Evolutionary conservation across 768 basidiomycete genomes (phyloP), one percentile per base, ranked within the genome.

Genomic region (Termitomyces sp.): DNA sequence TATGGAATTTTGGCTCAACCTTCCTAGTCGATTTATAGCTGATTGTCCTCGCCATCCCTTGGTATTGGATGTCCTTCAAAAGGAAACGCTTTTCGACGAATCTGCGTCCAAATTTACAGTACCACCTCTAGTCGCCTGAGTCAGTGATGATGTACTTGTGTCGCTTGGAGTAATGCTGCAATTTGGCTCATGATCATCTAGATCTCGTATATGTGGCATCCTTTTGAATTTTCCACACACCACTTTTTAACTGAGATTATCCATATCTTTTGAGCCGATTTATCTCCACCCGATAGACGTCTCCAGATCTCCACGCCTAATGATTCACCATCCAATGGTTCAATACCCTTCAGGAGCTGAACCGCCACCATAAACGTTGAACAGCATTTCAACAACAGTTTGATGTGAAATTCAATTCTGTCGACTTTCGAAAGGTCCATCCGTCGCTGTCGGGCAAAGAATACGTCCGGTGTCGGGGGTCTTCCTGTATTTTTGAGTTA

Each of bases 41-140:
- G 74, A 83, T 59, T 76, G 87, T 61, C 84, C 90, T 8, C 69
- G 74, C 5, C 87, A 92, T 72, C 88, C 88, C n/a, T 67, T 89
- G 58, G 86, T 88, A 14, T 63, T 69, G 9, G 87, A 90, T 59
- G 70, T 90, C n/a, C 64, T 70, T 20, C 68, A 76, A 48, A 91
- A 89, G 71, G 78, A 80, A 1, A 75, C 74, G 1, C 65, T 83
- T 46, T 94, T 94, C 64, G 90, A 92, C 58, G 72, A 78, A 46
- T 73, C 65, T 56, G 81, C 80, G 5, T 69, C 79, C n/a, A 85
- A 81, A 56, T 90, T 82, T 70, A 66, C 68, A 46, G 78, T 89
- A 22, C 88, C 90, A 27, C 75, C 83, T 9, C 68, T 78, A 46
- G 82, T 76, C 24, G 67, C 73, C 36, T 58, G 46, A 58, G 22